These are phyloP conservation scores for Lactarius sanguifluus DNA, from an alignment of 768 basidiomycete species.

Conservation along the genomic window DNA sequence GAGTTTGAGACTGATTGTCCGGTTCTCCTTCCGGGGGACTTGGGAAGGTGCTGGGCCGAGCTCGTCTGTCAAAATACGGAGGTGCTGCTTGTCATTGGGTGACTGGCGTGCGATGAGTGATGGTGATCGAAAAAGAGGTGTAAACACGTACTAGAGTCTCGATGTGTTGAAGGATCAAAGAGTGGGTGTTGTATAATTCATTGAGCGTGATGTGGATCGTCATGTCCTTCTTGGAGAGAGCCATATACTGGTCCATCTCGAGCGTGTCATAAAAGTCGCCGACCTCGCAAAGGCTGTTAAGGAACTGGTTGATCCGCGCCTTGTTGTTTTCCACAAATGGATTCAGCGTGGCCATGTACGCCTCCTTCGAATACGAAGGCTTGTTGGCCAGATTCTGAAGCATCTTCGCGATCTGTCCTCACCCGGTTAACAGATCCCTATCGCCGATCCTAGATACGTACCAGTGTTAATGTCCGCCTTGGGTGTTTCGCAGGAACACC, in stretches of 20 bases:
- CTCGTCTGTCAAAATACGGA: slow-evolving; percentile 95
- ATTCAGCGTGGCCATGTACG: slow-evolving; percentile 97
- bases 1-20: slow-evolving; percentile 85
- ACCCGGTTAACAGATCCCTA: neutral
- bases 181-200: slow-evolving; percentile 98
- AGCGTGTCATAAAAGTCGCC: slow-evolving; percentile 99
- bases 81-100: slow-evolving; percentile 95
- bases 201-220: slow-evolving; percentile 98
- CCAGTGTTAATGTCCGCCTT: slow-evolving; percentile 90
- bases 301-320: slow-evolving; percentile 93
- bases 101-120: slow-evolving; percentile 52
- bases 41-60: slow-evolving; percentile 91
- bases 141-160: slow-evolving; percentile 75
- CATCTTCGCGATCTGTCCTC: slow-evolving; percentile 93
- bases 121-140: neutral
- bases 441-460: slow-evolving; percentile 32
- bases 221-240: slow-evolving; percentile 97
- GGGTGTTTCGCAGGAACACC: slow-evolving; percentile 98
- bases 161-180: slow-evolving; percentile 90
- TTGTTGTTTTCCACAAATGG: slow-evolving; percentile 99
- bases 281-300: slow-evolving; percentile 96
- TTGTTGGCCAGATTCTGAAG: slow-evolving; percentile 99
- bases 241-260: slow-evolving; percentile 99
- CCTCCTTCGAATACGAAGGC: slow-evolving; percentile 96
- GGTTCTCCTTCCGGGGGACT: slow-evolving; percentile 97